Evolutionary conservation across 768 basidiomycete species (phyloP).

Genomic region (Tricholomella constricta): DNA sequence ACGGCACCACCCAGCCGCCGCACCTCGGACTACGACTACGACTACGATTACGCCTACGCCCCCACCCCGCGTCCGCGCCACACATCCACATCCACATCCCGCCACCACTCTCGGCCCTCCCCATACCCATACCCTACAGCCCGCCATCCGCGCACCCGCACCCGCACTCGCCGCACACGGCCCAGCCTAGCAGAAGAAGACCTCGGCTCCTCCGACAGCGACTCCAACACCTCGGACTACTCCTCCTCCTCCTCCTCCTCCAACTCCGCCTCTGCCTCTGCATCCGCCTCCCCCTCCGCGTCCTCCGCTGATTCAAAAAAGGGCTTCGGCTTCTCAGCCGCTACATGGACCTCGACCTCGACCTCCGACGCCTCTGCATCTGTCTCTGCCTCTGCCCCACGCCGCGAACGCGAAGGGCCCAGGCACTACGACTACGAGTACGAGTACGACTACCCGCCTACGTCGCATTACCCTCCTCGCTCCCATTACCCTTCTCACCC

Average conservation of each 20-base stretch:
- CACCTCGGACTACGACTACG: not conserved
- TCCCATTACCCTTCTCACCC: not conserved
- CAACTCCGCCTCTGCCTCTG: no score
- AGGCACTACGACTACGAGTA: not conserved
- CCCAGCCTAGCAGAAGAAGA: conserved; percentile 11
- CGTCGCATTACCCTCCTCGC: not conserved
- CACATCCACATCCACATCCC: not conserved
- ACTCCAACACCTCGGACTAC: not conserved
- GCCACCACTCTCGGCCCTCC: not conserved
- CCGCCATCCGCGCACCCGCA: no score
- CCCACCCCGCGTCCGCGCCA: no score
- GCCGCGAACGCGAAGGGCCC: no score
- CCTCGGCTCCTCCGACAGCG: conserved; percentile 7
- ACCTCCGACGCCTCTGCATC: not conserved
- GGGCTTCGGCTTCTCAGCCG: conserved; percentile 4
- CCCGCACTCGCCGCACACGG: no score
- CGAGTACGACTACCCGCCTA: not conserved
- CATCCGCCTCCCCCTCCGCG: no score
- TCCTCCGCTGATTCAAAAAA: no score
- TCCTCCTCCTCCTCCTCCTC: not conserved
- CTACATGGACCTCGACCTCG: not conserved
- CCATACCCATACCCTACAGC: not conserved
- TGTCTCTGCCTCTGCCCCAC: not conserved
- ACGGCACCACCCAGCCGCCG: not conserved
- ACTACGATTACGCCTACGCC: no score